Conservation (phyloP, 257 asterid species). For the Salvia splendens region DNA sequence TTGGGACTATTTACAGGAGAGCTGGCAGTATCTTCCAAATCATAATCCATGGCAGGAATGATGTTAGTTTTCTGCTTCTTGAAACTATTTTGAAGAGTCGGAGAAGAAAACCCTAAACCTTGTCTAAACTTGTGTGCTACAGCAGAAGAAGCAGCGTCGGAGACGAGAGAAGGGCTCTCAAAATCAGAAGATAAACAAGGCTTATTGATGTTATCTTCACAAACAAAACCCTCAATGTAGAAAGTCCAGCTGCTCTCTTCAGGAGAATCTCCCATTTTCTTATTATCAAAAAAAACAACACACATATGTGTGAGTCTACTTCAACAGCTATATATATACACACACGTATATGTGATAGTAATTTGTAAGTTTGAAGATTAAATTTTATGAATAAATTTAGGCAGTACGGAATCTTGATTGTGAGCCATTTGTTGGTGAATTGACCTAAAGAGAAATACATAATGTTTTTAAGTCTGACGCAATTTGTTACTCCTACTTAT, state of each 20-base stretch:
- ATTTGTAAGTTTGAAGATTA: constrained; percentile 1
- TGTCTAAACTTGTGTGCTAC: constrained; percentile 22
- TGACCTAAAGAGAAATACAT: constrained; percentile 40
- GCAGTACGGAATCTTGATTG: constrained; percentile 29
- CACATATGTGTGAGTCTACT: too few species aligned
- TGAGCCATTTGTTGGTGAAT: constrained; percentile 45
- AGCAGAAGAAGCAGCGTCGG: constrained; percentile 68
- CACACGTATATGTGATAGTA: too few species aligned
- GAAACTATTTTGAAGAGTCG: constrained; percentile 37
- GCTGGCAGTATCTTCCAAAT: constrained; percentile 78
- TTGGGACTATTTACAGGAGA: constrained; percentile 79
- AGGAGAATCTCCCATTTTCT: constrained; percentile 34
- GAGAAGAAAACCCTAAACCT: constrained; percentile 31
- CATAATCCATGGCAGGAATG: constrained; percentile 39
- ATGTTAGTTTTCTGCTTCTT: constrained; percentile 53
- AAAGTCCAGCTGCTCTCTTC: constrained; percentile 88
- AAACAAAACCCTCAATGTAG: constrained; percentile 61
- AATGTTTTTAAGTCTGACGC: not conserved
- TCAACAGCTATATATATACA: too few species aligned
- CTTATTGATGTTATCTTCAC: constrained; percentile 17
- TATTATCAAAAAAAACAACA: not conserved
- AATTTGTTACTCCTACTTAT: too few species aligned
- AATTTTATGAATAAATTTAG: constrained; percentile 38
- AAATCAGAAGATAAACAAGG: constrained; percentile 32
- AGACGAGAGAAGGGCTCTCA: constrained; percentile 52